phyloP scores from a whole-genome alignment of 1,284 basidiomycete genomes.

The Mycosarcoma mackinlayi region DNA sequence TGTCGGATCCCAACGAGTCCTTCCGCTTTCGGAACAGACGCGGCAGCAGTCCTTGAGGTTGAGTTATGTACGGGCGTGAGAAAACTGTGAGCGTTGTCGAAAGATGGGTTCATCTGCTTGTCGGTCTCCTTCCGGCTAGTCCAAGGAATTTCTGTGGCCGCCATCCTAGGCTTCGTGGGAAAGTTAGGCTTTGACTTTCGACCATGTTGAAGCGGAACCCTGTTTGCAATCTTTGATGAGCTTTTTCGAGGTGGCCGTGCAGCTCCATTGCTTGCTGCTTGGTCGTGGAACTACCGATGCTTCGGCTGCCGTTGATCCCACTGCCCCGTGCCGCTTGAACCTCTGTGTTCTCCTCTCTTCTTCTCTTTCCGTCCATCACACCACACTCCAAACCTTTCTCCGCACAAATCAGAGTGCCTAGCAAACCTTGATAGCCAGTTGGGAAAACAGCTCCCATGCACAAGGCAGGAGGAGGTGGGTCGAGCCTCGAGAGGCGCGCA shows the following conservation, averaged over 20 bases:
- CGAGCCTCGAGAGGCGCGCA: conserved; percentile 18
- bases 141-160: conserved; percentile 8
- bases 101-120: conserved; percentile 4
- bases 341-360: neutral
- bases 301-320: neutral
- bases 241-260: neutral
- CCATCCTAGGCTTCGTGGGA: conserved; percentile 23
- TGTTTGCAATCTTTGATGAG: neutral
- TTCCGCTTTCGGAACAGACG: conserved; percentile 6
- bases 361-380: conserved; percentile 4
- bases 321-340: conserved; percentile 14
- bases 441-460: neutral
- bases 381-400: conserved; percentile 3
- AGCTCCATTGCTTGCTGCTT: too few relatives aligned
- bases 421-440: conserved; percentile 14
- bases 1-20: conserved; percentile 10
- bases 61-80: conserved; percentile 16
- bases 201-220: conserved; percentile 11
- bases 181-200: conserved; percentile 3
- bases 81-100: conserved; percentile 6
- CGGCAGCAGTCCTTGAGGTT: conserved; percentile 5
- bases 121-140: conserved; percentile 26
- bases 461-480: conserved; percentile 6
- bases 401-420: neutral
- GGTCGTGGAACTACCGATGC: too few relatives aligned